A percentile compares a stretch with the other conserved stretches of the same genome.
These are phyloP conservation scores for Chenopodium album DNA, from an alignment of 148 eudicot species.

Conservation along the genomic window DNA sequence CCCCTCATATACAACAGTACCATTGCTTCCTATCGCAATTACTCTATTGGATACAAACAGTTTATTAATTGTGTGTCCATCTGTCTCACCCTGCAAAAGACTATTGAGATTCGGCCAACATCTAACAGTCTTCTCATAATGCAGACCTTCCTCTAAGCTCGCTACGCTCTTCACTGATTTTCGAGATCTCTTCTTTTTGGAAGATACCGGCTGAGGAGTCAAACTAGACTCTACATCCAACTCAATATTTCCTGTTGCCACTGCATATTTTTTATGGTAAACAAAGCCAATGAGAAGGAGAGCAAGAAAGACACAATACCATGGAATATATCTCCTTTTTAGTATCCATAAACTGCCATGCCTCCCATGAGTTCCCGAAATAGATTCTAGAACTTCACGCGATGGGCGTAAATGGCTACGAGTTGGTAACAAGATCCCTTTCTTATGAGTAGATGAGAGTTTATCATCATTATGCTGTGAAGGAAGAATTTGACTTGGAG, in stretches of 20 bases:
- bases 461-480: constrained; percentile 34
- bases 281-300: constrained; percentile 33
- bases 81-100: constrained; percentile 31
- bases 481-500: constrained; percentile 27
- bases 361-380: constrained; percentile 15
- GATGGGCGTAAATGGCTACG: constrained; percentile 27
- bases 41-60: constrained; percentile 57
- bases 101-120: constrained; percentile 42
- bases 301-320: constrained; percentile 32
- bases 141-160: constrained; percentile 28
- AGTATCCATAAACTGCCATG: constrained; percentile 26
- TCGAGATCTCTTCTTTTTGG: constrained; percentile 61
- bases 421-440: constrained; percentile 24
- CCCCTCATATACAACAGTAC: constrained; percentile 90
- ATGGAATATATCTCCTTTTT: constrained; percentile 26
- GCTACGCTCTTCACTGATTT: constrained; percentile 46
- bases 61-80: constrained; percentile 68
- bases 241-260: constrained; percentile 21
- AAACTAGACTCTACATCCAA: constrained; percentile 29
- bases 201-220: constrained; percentile 33
- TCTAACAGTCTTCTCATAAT: constrained; percentile 26
- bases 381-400: constrained; percentile 26
- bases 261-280: constrained; percentile 17
- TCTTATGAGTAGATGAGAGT: constrained; percentile 25
- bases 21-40: constrained; percentile 96